Percentiles rank a stretch among this genome's conserved stretches.
These are phyloP conservation scores for Mortierella sp. DNA, from an alignment of 371 early-diverging fungal species.

Conservation along the genomic window DNA sequence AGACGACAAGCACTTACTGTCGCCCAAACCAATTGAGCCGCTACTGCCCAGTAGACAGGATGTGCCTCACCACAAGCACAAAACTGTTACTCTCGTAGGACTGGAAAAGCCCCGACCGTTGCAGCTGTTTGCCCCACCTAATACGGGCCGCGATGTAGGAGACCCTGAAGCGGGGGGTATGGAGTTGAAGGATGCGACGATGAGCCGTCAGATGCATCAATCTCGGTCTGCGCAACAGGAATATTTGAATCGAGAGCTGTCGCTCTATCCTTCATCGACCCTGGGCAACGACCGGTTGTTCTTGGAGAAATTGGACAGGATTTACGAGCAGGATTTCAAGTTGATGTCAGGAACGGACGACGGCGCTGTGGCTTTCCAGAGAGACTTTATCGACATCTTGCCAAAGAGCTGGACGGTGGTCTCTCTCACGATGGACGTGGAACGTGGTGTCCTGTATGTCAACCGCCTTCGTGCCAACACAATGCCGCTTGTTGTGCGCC, in stretches of 20 bases:
- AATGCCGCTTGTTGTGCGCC: constrained; percentile 73
- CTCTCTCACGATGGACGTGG: constrained; percentile 78
- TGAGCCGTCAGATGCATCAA: constrained; percentile 13
- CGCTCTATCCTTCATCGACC: constrained; percentile 25
- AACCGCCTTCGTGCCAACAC: constrained; percentile 66
- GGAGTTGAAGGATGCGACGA: constrained; percentile 15
- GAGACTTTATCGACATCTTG: constrained; percentile 66
- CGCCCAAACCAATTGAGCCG: not conserved
- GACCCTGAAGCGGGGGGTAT: not conserved
- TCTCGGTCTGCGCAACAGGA: constrained; percentile 22
- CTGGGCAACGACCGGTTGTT: constrained; percentile 53
- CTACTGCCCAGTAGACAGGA: not conserved
- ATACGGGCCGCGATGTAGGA: not conserved
- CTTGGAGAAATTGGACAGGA: constrained; percentile 45
- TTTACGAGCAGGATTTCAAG: constrained; percentile 59
- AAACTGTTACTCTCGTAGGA: constrained; percentile 23
- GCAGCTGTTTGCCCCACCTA: constrained; percentile 6
- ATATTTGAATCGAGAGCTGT: constrained; percentile 53
- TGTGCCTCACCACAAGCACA: not conserved
- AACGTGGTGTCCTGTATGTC: constrained; percentile 74
- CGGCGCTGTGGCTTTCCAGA: constrained; percentile 57
- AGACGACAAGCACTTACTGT: not conserved
- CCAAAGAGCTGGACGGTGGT: constrained; percentile 80
- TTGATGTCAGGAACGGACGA: constrained; percentile 34
- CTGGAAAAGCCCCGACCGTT: constrained; percentile 50